Evolutionary conservation across 805 yeast genomes (phyloP).

Genomic region (Candida golubevii): DNA sequence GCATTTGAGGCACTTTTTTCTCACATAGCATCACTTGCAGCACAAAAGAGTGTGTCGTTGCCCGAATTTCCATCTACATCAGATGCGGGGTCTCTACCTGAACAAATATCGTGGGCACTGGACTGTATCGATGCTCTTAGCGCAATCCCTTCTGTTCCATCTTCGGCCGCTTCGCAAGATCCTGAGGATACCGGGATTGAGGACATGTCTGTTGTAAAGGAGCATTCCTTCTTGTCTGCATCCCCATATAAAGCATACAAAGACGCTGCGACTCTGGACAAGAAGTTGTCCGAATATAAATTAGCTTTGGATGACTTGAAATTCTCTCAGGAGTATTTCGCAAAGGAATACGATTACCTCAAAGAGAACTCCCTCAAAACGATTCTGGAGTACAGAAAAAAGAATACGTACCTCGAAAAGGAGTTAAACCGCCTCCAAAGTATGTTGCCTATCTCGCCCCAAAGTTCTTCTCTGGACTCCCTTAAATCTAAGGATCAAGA

Average conservation of each 20-base stretch:
- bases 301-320: constrained; percentile 67
- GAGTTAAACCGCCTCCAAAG: constrained; percentile 31
- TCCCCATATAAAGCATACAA: constrained; percentile 20
- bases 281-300: constrained; percentile 34
- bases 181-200: constrained; percentile 3
- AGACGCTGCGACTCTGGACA: constrained; percentile 10
- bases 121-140: constrained; percentile 37
- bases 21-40: constrained; percentile 45
- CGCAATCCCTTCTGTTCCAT: constrained; percentile 4
- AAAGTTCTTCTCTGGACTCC: constrained; percentile 6
- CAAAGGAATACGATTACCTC: constrained; percentile 65
- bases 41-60: constrained; percentile 36
- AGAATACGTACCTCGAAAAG: constrained; percentile 48
- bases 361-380: constrained; percentile 50
- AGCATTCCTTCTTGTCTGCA: constrained; percentile 26
- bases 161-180: constrained; percentile 5
- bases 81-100: constrained; percentile 19
- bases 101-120: constrained; percentile 34
- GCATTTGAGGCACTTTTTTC: constrained; percentile 44
- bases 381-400: constrained; percentile 50
- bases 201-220: constrained; percentile 23
- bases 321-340: constrained; percentile 64
- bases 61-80: constrained; percentile 23
- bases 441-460: background rate
- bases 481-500: constrained; percentile 34